Evolutionary conservation across 83 land plant genomes (phyloP).

Genomic region (Picea mariana): DNA sequence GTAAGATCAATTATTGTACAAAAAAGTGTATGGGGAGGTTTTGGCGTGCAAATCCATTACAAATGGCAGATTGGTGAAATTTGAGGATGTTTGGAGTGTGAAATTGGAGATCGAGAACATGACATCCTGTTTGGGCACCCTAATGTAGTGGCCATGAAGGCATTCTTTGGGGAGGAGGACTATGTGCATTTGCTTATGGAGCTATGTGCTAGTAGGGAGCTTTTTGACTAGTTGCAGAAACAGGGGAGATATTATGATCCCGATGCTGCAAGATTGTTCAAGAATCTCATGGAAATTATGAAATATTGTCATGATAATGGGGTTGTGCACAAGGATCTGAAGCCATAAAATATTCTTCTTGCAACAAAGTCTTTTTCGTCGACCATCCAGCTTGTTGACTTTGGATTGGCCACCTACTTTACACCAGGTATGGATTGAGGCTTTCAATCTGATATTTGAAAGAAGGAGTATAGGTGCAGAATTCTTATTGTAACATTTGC

Average conservation of each 20-base stretch:
- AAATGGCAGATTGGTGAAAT: too few relatives aligned
- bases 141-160: too few relatives aligned
- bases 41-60: too few relatives aligned
- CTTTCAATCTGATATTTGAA: background rate
- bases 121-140: too few relatives aligned
- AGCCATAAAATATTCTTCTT: conserved; percentile 81
- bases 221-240: conserved; percentile 66
- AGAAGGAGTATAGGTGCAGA: background rate
- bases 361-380: conserved; percentile 54
- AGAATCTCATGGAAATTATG: conserved; percentile 68
- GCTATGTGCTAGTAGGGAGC: conserved; percentile 85
- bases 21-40: too few relatives aligned
- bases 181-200: conserved; percentile 89
- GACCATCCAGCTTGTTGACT: conserved; percentile 76
- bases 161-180: conserved; percentile 68
- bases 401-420: conserved; percentile 83
- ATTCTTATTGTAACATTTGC: too few relatives aligned
- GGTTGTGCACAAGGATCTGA: conserved; percentile 79
- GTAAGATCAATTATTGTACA: too few relatives aligned
- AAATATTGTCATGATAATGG: conserved; percentile 78
- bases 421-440: conserved; percentile 50
- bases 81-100: too few relatives aligned
- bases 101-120: too few relatives aligned
- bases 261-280: conserved; percentile 56
- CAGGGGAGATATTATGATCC: conserved; percentile 62